A percentile compares a stretch with the other conserved stretches of the same genome.
Evolutionary conservation across 305 asterid species (phyloP).

Genomic region (Fraxinus velutina): DNA sequence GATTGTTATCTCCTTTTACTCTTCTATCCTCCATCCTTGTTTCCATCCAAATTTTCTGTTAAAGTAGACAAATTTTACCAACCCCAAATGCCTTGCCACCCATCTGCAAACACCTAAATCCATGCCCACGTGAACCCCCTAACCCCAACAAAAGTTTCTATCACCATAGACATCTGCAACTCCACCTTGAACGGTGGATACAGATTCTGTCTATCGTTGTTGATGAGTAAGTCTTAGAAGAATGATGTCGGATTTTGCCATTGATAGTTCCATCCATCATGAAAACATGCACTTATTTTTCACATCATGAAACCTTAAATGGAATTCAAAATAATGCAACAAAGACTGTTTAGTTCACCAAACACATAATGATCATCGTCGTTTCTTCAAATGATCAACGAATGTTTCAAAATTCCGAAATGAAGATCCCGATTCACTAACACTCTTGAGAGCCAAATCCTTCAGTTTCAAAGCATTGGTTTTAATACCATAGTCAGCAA

Average conservation of each 20-base stretch:
- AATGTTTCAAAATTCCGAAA: conserved; percentile 24
- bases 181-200: neutral
- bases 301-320: neutral
- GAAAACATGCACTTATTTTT: neutral
- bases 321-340: neutral
- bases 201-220: neutral
- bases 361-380: neutral
- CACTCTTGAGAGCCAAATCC: conserved; percentile 24
- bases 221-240: neutral
- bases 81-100: neutral
- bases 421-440: conserved; percentile 26
- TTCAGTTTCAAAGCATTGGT: conserved; percentile 31
- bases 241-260: neutral
- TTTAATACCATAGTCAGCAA: conserved; percentile 23
- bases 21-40: neutral
- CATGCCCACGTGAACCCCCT: neutral
- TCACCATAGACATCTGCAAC: neutral
- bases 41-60: neutral
- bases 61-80: neutral
- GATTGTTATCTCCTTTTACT: neutral
- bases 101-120: neutral
- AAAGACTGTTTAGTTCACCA: neutral
- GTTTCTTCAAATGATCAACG: conserved; percentile 24
- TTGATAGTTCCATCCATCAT: neutral
- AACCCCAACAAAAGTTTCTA: neutral